Percentiles rank a stretch among this genome's conserved stretches.
Conservation (phyloP, 2,329 filamentous ascomycete species). For the Ascochyta koolunga region DNA sequence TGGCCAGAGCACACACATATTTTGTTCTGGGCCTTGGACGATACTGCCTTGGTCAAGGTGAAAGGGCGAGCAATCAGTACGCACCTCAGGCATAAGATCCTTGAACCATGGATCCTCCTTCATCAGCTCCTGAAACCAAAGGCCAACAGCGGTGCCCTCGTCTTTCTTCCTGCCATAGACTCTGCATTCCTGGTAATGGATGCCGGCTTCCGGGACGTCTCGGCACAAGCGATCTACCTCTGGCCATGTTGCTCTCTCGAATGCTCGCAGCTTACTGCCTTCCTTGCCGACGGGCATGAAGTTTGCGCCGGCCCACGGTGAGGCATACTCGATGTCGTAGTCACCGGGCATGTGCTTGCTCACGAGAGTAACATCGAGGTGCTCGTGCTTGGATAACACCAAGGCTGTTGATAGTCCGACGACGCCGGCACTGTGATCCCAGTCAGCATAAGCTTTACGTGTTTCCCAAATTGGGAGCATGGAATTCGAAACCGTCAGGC, state of each 20-base stretch:
- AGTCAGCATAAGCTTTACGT: constrained; percentile 15
- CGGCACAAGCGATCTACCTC: constrained; percentile 54
- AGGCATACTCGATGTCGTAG: constrained; percentile 89
- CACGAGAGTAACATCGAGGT: constrained; percentile 70
- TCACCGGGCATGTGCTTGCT: constrained; percentile 93
- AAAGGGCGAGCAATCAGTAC: constrained; percentile 20
- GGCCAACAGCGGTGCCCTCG: constrained; percentile 56
- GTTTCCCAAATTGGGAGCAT: constrained; percentile 3
- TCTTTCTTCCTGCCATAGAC: constrained; percentile 71
- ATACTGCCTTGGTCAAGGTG: not conserved
- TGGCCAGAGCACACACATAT: too few species aligned
- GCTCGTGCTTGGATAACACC: constrained; percentile 62
- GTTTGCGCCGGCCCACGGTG: constrained; percentile 86
- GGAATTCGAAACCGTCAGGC: constrained; percentile 18
- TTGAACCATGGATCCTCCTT: constrained; percentile 75
- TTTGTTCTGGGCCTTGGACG: not conserved
- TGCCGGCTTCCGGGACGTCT: constrained; percentile 75
- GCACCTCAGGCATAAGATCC: constrained; percentile 70
- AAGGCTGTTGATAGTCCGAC: constrained; percentile 70
- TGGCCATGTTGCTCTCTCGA: constrained; percentile 54
- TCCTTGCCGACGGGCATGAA: constrained; percentile 64
- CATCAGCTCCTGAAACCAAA: constrained; percentile 72
- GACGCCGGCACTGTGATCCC: constrained; percentile 63
- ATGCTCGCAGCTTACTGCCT: constrained; percentile 47
- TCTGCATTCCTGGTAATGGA: constrained; percentile 72